Evolutionary conservation across 2,329 filamentous ascomycete species (phyloP), one percentile per base, ranked within the genome.

Genomic region (Calonectria hawksworthii): DNA sequence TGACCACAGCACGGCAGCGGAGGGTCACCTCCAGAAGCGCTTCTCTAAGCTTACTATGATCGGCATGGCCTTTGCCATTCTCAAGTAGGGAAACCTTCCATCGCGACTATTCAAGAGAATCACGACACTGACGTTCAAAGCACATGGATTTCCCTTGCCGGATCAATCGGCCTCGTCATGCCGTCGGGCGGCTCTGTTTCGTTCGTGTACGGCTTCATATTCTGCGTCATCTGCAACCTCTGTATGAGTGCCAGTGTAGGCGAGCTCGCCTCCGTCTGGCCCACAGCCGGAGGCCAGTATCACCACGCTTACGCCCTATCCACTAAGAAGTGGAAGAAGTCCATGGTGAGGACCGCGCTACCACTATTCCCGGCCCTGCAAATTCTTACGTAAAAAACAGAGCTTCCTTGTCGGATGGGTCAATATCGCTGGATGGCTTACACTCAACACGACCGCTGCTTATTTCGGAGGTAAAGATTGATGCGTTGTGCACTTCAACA

Each of bases 361-460:
- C 36, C 41, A 51, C 26, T 6, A 1, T 32, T 6, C 18, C 16
- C n/a, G 32, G n/a, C 56, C 32, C 36, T 38, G 56, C 56, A 38
- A 61, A 61, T 61, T 61, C 75, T 79, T 21, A 79, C 36, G 3
- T 18, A 16, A 0, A 16, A 0, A 44, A 21, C 28, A 87, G 83
- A 87, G 85, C 78, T 88, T 88, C 67, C 83, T 84, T 73, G 83
- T 86, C 23, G 86, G 86, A 32, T 88, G 86, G 87, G 85, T 84
- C 23, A 87, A 85, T 63, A 88, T 88, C 67, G 83, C 84, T 21
- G 87, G 87, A 6, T 88, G 86, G 87, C 81, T 88, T 3, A 86
- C 84, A 6, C 80, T 88, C 0, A 85, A 87, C 68, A 88, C 86
- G 8, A 86, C 85, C 0, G 85, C 86, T 59, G 85, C 83, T 0